Evolutionary conservation across 208 protist genomes (phyloP).

Genomic region (Spironucleus salmonicida): DNA sequence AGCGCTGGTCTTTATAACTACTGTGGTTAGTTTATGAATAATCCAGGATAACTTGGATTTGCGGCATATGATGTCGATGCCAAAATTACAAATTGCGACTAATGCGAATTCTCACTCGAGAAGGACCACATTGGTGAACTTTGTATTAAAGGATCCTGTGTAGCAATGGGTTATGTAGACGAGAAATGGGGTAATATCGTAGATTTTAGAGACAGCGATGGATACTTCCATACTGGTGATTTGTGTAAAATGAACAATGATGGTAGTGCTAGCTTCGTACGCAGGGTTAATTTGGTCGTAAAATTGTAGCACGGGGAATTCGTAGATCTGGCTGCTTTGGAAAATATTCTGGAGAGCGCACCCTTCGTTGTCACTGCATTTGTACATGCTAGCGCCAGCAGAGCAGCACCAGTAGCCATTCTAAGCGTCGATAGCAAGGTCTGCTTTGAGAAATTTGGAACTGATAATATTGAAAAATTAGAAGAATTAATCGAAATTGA

Average conservation of each 20-base stretch:
- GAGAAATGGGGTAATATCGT: background rate
- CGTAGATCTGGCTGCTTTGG: background rate
- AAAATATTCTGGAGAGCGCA: background rate
- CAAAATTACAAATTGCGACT: background rate
- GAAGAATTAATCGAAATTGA: background rate
- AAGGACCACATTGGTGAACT: background rate
- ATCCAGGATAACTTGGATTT: background rate
- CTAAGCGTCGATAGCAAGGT: background rate
- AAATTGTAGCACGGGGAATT: background rate
- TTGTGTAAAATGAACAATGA: background rate
- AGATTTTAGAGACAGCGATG: background rate
- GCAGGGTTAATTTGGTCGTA: background rate
- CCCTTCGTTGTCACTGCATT: background rate
- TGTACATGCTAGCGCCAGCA: background rate
- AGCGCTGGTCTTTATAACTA: background rate
- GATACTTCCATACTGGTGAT: background rate
- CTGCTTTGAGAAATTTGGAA: background rate
- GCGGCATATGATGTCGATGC: background rate
- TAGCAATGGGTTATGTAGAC: background rate
- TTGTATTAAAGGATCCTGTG: background rate
- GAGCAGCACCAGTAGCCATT: background rate
- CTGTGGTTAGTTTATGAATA: background rate
- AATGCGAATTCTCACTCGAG: background rate
- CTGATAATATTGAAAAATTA: background rate
- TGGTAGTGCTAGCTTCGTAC: background rate